phyloP scores from a whole-genome alignment of 495 filamentous ascomycete species.

The Tuber calosporum region DNA sequence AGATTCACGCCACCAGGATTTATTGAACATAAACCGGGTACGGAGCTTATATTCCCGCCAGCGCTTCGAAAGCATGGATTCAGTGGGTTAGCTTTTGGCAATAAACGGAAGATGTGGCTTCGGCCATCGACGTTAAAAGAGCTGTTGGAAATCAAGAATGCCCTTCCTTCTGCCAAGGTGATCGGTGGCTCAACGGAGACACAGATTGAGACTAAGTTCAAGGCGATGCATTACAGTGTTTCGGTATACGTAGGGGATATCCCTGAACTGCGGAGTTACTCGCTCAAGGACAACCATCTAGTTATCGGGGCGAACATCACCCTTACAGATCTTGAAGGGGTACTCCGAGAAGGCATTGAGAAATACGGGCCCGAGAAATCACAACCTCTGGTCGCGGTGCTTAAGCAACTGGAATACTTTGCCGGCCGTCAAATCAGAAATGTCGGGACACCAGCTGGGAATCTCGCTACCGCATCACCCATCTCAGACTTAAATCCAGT shows the following conservation, averaged over 20 bases:
- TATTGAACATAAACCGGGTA: conserved; percentile 85
- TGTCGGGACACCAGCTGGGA: conserved; percentile 91
- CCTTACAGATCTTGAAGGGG: conserved; percentile 71
- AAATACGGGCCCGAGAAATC: conserved; percentile 64
- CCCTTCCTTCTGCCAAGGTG: conserved; percentile 79
- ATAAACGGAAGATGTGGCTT: conserved; percentile 92
- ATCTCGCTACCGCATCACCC: conserved; percentile 87
- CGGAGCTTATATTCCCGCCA: conserved; percentile 91
- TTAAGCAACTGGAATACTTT: conserved; percentile 83
- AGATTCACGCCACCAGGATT: conserved; percentile 75
- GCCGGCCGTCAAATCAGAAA: conserved; percentile 94
- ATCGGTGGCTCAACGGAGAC: conserved; percentile 96
- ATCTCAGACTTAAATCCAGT: conserved; percentile 97
- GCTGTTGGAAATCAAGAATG: conserved; percentile 80
- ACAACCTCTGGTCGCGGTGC: conserved; percentile 66
- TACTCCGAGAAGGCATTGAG: conserved; percentile 68
- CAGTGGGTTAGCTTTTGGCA: conserved; percentile 78
- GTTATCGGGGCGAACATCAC: conserved; percentile 89
- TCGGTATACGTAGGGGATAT: conserved; percentile 95
- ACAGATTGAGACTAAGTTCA: conserved; percentile 98
- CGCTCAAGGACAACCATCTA: conserved; percentile 68
- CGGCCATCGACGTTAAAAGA: conserved; percentile 80
- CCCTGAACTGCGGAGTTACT: conserved; percentile 71
- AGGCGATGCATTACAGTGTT: conserved; percentile 78
- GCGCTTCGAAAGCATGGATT: conserved; percentile 71